A percentile compares a stretch with the other conserved stretches of the same genome.
phyloP scores from a whole-genome alignment of 2,329 filamentous ascomycete genomes.

The Fusarium tricinctum region DNA sequence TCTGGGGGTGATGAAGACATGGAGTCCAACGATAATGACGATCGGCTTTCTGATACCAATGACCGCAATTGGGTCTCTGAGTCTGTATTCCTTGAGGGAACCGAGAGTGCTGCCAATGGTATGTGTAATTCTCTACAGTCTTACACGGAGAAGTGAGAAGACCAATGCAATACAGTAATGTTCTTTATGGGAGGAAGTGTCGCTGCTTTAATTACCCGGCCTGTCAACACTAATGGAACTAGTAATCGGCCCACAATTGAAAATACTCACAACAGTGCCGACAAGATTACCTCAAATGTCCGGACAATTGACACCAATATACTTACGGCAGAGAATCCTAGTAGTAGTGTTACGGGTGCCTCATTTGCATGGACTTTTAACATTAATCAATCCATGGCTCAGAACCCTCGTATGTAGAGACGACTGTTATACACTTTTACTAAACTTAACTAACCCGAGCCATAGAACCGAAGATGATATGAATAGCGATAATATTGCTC shows the following conservation, averaged over 20 bases:
- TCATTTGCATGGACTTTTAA: background rate
- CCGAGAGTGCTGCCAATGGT: background rate
- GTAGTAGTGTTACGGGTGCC: background rate
- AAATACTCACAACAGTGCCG: background rate
- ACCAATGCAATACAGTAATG: background rate
- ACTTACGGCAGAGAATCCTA: background rate
- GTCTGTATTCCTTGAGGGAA: constrained; percentile 3
- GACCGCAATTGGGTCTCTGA: background rate
- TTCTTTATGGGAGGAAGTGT: background rate
- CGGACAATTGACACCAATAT: background rate
- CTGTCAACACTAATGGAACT: background rate
- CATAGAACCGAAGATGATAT: background rate
- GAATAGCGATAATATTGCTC: background rate
- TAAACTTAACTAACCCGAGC: background rate
- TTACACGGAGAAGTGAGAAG: background rate
- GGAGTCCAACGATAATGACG: background rate
- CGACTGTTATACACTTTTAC: background rate
- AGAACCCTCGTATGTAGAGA: background rate
- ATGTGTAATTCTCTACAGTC: background rate
- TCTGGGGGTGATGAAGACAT: background rate
- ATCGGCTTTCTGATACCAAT: background rate
- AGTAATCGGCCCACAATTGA: background rate
- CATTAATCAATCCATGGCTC: background rate
- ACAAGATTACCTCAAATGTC: background rate
- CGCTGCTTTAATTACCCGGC: background rate